These are phyloP conservation scores for Pseudogymnoascus sp. DNA, from an alignment of 2,329 filamentous ascomycete species.

Conservation along the genomic window DNA sequence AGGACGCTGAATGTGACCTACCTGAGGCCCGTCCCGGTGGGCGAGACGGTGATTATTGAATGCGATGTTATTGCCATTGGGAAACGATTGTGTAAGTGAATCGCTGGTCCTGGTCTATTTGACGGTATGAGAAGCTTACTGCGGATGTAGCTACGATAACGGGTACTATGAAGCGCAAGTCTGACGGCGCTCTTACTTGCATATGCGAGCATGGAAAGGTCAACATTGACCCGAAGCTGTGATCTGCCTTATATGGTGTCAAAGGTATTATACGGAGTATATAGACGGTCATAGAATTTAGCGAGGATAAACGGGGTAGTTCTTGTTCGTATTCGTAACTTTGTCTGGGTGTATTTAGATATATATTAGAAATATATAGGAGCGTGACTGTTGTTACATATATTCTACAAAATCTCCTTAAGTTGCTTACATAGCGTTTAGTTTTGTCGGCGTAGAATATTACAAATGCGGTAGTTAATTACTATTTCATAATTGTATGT, in stretches of 20 bases:
- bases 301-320: background rate
- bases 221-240: conserved; percentile 41
- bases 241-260: background rate
- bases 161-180: conserved; percentile 45
- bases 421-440: background rate
- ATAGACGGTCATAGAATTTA: background rate
- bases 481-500: background rate
- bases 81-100: conserved; percentile 37
- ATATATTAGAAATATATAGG: background rate
- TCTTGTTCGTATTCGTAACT: background rate
- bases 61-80: conserved; percentile 53
- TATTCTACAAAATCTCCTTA: background rate
- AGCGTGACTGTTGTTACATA: background rate
- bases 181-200: conserved; percentile 44
- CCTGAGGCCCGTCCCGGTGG: conserved; percentile 52
- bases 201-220: conserved; percentile 58
- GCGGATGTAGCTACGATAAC: conserved; percentile 32
- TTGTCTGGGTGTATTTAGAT: background rate
- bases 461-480: background rate
- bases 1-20: conserved; percentile 60
- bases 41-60: conserved; percentile 45
- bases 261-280: background rate
- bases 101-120: background rate
- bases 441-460: background rate
- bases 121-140: background rate